Base-by-base conservation (phyloP, 2,329 filamentous ascomycete genomes). In the Pyrenophora teres region DNA sequence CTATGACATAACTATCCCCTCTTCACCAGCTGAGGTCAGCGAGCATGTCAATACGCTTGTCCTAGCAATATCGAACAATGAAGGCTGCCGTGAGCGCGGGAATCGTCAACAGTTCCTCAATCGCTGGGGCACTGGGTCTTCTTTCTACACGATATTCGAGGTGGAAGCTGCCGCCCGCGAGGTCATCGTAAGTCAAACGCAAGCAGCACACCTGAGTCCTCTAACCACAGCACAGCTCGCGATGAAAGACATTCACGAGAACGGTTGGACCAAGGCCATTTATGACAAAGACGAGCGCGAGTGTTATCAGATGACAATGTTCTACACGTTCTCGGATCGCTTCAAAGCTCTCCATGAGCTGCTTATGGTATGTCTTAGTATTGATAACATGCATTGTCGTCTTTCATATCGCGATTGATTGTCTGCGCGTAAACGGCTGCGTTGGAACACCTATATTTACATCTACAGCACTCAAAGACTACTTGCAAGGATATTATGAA, bases 401-500 rank as follows among this genome's bases (percentile, higher is more conserved):
- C 7, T 8, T 25, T 5, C 8, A 9, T 25, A 25, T 25, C 3
- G 23, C 23, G 23, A 25, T 25, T 7, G 23, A 25, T 25, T 25
- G 4, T 25, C 6, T 25, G 23, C 23, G 6, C 23, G 23, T 25
- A 25, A 25, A 25, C 23, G 8, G 6, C 7, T 25, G 23, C 8
- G 6, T 25, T 25, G 23, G 23, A 9, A 25, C 23, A 25, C 6
- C 6, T 25, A 6, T 25, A 25, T 25, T 25, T 6, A 12, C 35
- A 19, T 37, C 10, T n/a, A 32, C 15, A 56, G 52, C 21, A 21
- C 15, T 57, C 57, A 1, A 57, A 60, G 48, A 44, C 36, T 6
- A 49, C 49, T 2, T 58, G 54, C n/a, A 40, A 41, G 4, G 48
- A 57, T 2, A 18, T 58, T 7, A 15, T 60, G 40, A 69, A 60